A percentile compares a stretch with the other conserved stretches of the same genome.
These are phyloP conservation scores for Mrakiaceae sp. DNA, from an alignment of 1,284 basidiomycete genomes.

Conservation along the genomic window DNA sequence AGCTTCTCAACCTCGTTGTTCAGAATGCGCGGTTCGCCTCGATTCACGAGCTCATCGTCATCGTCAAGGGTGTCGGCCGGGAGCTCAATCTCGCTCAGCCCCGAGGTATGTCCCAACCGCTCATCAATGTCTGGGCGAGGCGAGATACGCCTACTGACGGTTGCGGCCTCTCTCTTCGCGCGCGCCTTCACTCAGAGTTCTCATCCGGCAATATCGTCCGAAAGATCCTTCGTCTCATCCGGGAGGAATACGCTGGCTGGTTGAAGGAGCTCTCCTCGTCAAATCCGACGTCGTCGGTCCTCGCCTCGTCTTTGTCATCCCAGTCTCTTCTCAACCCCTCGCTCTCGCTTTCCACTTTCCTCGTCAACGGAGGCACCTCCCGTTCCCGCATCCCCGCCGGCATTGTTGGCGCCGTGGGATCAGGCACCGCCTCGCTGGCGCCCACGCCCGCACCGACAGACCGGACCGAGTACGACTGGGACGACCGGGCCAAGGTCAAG, in stretches of 20 bases:
- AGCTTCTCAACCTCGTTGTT: conserved; percentile 78
- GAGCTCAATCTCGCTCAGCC: conserved; percentile 79
- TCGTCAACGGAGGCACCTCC: conserved; percentile 45
- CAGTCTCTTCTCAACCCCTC: conserved; percentile 7
- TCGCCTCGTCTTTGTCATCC: conserved; percentile 23
- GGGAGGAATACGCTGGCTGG: conserved; percentile 61
- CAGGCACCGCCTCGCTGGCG: conserved; percentile 6
- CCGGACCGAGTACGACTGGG: conserved; percentile 13
- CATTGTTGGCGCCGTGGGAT: not conserved
- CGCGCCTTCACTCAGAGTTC: conserved; percentile 49
- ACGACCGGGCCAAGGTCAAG: conserved; percentile 25
- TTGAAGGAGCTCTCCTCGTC: not conserved
- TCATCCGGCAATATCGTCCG: conserved; percentile 89
- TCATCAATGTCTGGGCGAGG: no score
- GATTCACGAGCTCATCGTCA: conserved; percentile 70
- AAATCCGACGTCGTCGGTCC: not conserved
- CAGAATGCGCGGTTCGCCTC: conserved; percentile 73
- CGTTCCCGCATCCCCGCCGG: conserved; percentile 3
- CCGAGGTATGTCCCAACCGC: conserved; percentile 50
- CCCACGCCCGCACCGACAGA: conserved; percentile 2
- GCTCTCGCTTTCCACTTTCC: conserved; percentile 65
- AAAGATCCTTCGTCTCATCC: conserved; percentile 78
- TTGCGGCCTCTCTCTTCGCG: not conserved
- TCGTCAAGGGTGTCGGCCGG: conserved; percentile 70
- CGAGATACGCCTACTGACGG: not conserved